Base-by-base conservation (phyloP, 495 filamentous ascomycete genomes). In the Talaromyces stipitatus region DNA sequence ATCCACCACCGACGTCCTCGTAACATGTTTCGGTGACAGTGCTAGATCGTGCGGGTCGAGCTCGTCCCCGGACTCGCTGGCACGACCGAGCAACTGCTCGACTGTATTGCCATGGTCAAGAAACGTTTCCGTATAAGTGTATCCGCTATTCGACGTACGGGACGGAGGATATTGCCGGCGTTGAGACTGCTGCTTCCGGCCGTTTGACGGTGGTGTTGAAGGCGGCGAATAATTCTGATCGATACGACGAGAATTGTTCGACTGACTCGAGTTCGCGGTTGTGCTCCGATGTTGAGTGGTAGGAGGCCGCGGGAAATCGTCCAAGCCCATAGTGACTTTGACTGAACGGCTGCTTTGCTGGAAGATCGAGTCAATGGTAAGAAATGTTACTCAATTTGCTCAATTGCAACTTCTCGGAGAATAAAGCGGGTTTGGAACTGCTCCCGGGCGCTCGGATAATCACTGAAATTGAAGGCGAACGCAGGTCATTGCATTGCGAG, bases 31-130 rank as follows among this genome's bases (percentile, higher is more conserved):
- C 50, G 86, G 77, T 7, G 86, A 83, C 51, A 95, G 74, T 29
- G 90, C 91, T 50, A 96, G 76, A 69, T 96, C 91, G 74, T 96
- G 91, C 24, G 91, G 92, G 67, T 96, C 90, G 50, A 86, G 82
- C 55, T 77, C 74, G 50, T 80, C 74, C 26, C 64, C 69, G 3
- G 69, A 73, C 11, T 77, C 74, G 61, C 71, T 67, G 52, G 66
- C 66, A 59, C 71, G 75, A 53, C 70, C 70, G 36, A 7, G 30
- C 20, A 66, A 58, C 58, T 70, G 68, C 24, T 77, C 78, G 29
- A 71, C 61, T 32, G 68, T 65, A 8, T 71, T 72, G n/a, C 68
- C 71, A 54, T 74, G 71, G 32, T 83, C 78, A 18, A 79, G 63
- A 38, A 80, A 81, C 22, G 78, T 74, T 60, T 83, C 77, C 46